These are phyloP conservation scores for Colletotrichum tabaci DNA, from an alignment of 2,329 filamentous ascomycete genomes.

Conservation along the genomic window DNA sequence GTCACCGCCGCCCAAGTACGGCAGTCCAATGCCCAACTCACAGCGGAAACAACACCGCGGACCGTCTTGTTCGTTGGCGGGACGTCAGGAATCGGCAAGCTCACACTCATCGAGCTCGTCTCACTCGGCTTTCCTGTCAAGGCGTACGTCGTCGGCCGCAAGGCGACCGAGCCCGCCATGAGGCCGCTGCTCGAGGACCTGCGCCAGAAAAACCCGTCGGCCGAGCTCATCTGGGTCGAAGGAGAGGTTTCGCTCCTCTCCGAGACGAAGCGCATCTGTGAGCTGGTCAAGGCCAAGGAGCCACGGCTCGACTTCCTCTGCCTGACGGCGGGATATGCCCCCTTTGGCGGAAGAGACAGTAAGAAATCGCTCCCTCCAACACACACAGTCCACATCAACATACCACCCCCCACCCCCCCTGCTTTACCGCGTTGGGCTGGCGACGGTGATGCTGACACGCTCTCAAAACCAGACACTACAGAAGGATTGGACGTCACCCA, in stretches of 20 bases:
- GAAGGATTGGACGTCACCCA: conserved; percentile 61
- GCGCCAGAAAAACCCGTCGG: conserved; percentile 53
- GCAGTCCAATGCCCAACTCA: conserved; percentile 58
- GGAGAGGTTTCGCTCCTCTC: conserved; percentile 61
- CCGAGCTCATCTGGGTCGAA: conserved; percentile 59
- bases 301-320: conserved; percentile 59
- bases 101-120: conserved; percentile 56
- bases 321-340: conserved; percentile 60
- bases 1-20: conserved; percentile 54
- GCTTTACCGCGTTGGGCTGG: neutral
- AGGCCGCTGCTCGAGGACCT: conserved; percentile 55
- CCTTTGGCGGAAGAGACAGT: conserved; percentile 52
- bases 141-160: conserved; percentile 61
- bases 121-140: conserved; percentile 52
- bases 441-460: neutral
- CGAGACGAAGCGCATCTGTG: conserved; percentile 57
- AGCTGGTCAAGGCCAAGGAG: conserved; percentile 56
- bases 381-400: too few species aligned
- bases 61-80: conserved; percentile 62
- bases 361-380: neutral
- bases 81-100: conserved; percentile 62
- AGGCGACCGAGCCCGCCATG: conserved; percentile 50
- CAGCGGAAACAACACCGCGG: conserved; percentile 52
- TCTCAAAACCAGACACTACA: conserved; percentile 49
- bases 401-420: neutral